A percentile compares a stretch with the other conserved stretches of the same genome.
These are phyloP conservation scores for Apiotrichum akiyoshidainum DNA, from an alignment of 1,284 basidiomycete genomes.

Conservation along the genomic window DNA sequence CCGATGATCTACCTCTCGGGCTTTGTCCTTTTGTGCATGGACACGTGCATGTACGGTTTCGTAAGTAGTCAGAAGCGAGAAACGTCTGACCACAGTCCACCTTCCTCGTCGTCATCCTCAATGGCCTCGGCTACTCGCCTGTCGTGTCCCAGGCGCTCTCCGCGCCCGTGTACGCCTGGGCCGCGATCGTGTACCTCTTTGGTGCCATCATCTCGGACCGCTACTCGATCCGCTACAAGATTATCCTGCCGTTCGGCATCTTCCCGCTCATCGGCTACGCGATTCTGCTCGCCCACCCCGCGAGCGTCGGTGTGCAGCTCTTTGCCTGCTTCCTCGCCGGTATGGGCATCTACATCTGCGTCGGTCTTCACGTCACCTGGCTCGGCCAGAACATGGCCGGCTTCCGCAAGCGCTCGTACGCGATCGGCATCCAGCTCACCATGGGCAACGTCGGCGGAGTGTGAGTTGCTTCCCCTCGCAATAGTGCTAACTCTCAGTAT, in stretches of 20 bases:
- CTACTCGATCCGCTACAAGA: constrained; percentile 10
- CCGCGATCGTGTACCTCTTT: constrained; percentile 19
- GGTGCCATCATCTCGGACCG: constrained; percentile 14
- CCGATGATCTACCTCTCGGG: constrained; percentile 18
- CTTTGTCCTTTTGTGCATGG: constrained; percentile 30
- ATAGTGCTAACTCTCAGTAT: not conserved
- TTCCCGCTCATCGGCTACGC: constrained; percentile 21
- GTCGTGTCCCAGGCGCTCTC: constrained; percentile 25
- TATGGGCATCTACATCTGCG: constrained; percentile 24
- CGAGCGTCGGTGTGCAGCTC: constrained; percentile 19
- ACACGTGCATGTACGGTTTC: constrained; percentile 27
- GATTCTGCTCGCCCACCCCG: constrained; percentile 21
- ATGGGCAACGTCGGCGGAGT: constrained; percentile 26
- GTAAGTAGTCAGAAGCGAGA: not conserved
- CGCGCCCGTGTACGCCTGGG: constrained; percentile 22
- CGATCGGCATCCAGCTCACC: constrained; percentile 29
- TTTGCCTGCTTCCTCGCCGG: constrained; percentile 25
- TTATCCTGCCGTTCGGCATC: constrained; percentile 10
- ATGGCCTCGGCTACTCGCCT: constrained; percentile 13
- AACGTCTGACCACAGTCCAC: constrained; percentile 13
- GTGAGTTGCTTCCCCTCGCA: not conserved
- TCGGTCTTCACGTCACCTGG: constrained; percentile 29
- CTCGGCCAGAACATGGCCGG: constrained; percentile 22
- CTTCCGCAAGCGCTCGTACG: constrained; percentile 26
- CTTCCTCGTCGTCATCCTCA: constrained; percentile 28